Conservation (phyloP, 805 yeast genomes). For the Metschnikowia lachancei region DNA sequence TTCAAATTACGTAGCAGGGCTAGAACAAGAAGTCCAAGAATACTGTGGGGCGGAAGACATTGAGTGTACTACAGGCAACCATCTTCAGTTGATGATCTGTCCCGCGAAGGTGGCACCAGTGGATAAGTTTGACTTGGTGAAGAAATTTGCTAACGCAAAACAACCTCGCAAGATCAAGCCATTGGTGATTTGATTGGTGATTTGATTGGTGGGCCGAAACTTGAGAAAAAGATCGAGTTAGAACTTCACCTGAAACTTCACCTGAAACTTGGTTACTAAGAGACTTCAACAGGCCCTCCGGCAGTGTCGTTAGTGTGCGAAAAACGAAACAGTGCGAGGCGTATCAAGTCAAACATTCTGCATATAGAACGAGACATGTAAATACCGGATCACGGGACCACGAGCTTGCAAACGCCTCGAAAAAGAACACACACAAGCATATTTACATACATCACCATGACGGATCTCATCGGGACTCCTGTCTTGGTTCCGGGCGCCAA, state of each 20-base stretch:
- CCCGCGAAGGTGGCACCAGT: background rate
- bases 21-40: conserved; percentile 7
- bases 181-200: background rate
- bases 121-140: conserved; percentile 4
- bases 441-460: conserved; percentile 17
- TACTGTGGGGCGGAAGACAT: background rate
- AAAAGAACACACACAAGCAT: background rate
- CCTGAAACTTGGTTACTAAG: too few species aligned
- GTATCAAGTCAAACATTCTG: background rate
- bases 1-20: conserved; percentile 7
- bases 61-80: background rate
- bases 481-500: conserved; percentile 60
- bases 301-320: too few species aligned
- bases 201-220: too few species aligned
- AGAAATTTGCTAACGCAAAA: background rate
- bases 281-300: too few species aligned
- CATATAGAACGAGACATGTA: conserved; percentile 3
- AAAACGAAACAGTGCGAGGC: too few species aligned
- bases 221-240: too few species aligned
- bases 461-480: conserved; percentile 32
- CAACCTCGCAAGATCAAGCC: conserved; percentile 7
- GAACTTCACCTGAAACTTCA: too few species aligned
- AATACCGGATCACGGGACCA: conserved; percentile 1
- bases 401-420: too few species aligned
- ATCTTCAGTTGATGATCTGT: background rate